Evolutionary conservation across 2,329 filamentous ascomycete species (phyloP).

Genomic region (Beauveria pseudobassiana): DNA sequence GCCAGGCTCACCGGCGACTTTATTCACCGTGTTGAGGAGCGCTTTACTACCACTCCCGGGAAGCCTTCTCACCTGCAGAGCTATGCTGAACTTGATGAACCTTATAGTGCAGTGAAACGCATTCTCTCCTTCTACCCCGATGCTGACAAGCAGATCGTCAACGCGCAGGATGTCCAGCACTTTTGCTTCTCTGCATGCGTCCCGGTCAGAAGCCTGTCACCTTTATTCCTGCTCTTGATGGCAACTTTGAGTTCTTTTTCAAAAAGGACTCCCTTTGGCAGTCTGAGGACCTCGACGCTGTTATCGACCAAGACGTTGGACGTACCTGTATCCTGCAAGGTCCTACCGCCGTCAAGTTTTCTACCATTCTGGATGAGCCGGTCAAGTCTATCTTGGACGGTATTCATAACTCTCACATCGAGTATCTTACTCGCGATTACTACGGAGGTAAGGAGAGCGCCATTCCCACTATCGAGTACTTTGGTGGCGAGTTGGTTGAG

Average conservation of each 20-base stretch:
- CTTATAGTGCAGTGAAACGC: constrained; percentile 68
- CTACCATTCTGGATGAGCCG: constrained; percentile 82
- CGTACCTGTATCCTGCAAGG: constrained; percentile 95
- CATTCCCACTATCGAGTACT: constrained; percentile 88
- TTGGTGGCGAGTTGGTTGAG: constrained; percentile 79
- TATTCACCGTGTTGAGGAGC: constrained; percentile 93
- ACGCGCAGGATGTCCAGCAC: constrained; percentile 95
- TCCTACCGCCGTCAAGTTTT: constrained; percentile 85
- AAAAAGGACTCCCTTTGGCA: constrained; percentile 99
- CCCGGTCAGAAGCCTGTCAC: constrained; percentile 93
- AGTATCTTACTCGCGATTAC: constrained; percentile 67
- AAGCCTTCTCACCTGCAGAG: constrained; percentile 80
- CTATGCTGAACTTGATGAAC: constrained; percentile 79
- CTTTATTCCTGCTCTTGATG: constrained; percentile 90
- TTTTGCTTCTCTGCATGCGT: constrained; percentile 89
- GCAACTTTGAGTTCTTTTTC: constrained; percentile 99
- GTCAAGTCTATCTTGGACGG: constrained; percentile 90
- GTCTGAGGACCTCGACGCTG: constrained; percentile 92
- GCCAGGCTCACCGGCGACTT: constrained; percentile 84
- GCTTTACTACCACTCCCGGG: constrained; percentile 68
- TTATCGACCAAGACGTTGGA: constrained; percentile 92
- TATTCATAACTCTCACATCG: constrained; percentile 83
- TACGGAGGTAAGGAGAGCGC: constrained; percentile 66
- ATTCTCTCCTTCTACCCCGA: constrained; percentile 81
- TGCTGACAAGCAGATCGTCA: constrained; percentile 85